Base-by-base conservation (phyloP, 768 basidiomycete species). In the Boletus insuetus region DNA sequence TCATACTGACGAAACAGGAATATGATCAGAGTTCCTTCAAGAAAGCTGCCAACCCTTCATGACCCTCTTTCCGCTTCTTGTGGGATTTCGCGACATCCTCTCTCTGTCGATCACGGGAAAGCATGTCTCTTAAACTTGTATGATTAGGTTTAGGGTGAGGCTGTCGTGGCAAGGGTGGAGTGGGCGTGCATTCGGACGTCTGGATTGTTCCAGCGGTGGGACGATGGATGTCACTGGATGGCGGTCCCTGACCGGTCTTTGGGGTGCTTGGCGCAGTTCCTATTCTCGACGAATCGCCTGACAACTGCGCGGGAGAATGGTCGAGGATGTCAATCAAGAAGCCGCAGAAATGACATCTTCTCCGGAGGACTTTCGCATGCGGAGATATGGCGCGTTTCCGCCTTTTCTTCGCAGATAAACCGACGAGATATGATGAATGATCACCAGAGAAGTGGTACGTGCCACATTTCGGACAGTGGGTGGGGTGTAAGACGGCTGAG, bases 401-500 rank as follows among this genome's bases (percentile, higher is more conserved):
- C 62, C 42, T 69, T 39, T 58, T 64, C 55, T 54, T 66, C 60
- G 60, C 62, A 34, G 66, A 40, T 48, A 46, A 60, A 45, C 59
- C 64, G 17, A 65, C 59, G 64, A 75, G 60, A 53, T 73, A 64
- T 44, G 74, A 65, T 55, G 68, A 62, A 38, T 73, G 74, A 54
- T 75, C 64, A 58, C 76, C 77, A 51, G 73, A 65, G 50, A 78
- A 71, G 19, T 78, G 73, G 55, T 76, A 75, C 11, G 76, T 63
- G 32, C 85, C 86, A 60, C 88, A 89, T 68, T 69, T 75, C 6
- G 68, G 44, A 64, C 86, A 89, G 41, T 77, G 72, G 5, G 72
- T 64, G 20, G 52, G 40, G 26, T 45, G 51, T 34, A 71, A 56
- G 35, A 54, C 8, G 38, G 54, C 20, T 22, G 69, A 67, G 41